A percentile compares a stretch with the other conserved stretches of the same genome.
Conservation (phyloP, 2,329 filamentous ascomycete species). For the Talaromyces funiculosus region DNA sequence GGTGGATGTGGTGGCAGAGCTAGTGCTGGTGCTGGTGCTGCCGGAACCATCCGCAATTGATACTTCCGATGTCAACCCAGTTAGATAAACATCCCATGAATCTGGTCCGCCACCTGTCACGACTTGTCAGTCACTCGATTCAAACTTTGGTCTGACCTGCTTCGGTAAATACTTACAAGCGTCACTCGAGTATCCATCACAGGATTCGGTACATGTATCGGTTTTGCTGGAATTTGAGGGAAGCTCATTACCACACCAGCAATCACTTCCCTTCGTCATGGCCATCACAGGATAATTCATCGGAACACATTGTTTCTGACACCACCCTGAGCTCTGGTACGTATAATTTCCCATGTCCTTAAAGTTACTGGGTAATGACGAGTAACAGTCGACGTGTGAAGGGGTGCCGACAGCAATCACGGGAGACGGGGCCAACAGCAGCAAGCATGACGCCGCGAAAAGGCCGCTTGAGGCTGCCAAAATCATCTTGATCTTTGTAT, state of each 20-base stretch:
- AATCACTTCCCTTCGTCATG: constrained; percentile 56
- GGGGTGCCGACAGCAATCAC: constrained; percentile 4
- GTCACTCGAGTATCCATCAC: constrained; percentile 57
- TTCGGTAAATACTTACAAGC: constrained; percentile 53
- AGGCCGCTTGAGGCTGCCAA: not conserved
- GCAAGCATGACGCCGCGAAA: constrained; percentile 2
- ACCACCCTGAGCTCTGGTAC: constrained; percentile 53
- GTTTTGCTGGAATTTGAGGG: constrained; percentile 55
- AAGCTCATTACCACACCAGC: constrained; percentile 67
- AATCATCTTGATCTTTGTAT: constrained; percentile 1
- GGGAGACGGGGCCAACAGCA: not conserved
- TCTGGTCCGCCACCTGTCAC: constrained; percentile 53
- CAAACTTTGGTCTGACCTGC: not conserved
- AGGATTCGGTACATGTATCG: constrained; percentile 58
- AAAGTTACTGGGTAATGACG: constrained; percentile 29
- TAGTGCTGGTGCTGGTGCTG: constrained; percentile 20
- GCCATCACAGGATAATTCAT: constrained; percentile 55
- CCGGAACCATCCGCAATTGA: constrained; percentile 16
- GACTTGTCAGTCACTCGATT: constrained; percentile 19
- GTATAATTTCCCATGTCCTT: constrained; percentile 44
- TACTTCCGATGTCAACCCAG: constrained; percentile 41
- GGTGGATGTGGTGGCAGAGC: constrained; percentile 29
- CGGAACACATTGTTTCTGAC: constrained; percentile 47
- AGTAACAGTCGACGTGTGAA: constrained; percentile 11
- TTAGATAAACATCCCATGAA: constrained; percentile 49